Evolutionary conservation across 2,329 filamentous ascomycete genomes (phyloP).

Genomic region (Thielaviopsis ethacetica): DNA sequence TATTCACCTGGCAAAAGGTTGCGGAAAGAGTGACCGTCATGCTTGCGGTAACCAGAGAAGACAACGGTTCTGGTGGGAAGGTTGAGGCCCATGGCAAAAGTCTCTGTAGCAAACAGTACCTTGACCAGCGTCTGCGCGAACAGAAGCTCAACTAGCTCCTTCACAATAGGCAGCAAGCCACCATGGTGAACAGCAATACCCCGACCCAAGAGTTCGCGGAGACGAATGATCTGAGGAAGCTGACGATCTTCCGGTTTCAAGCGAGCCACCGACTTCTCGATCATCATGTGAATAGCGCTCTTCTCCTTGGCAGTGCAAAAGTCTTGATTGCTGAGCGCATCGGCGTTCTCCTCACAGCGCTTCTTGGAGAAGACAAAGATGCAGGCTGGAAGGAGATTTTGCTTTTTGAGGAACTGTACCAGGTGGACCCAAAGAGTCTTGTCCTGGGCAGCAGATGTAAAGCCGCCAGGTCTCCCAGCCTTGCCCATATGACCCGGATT

Average conservation of each 20-base stretch:
- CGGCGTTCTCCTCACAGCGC: conserved; percentile 90
- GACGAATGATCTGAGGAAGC: conserved; percentile 79
- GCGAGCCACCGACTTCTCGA: conserved; percentile 84
- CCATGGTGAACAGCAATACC: conserved; percentile 95
- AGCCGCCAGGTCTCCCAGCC: conserved; percentile 67
- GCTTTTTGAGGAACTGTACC: conserved; percentile 77
- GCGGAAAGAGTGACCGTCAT: conserved; percentile 82
- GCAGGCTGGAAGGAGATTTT: conserved; percentile 74
- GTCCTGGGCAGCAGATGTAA: conserved; percentile 82
- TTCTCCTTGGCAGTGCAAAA: conserved; percentile 89
- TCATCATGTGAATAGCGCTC: conserved; percentile 93
- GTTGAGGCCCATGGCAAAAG: conserved; percentile 96
- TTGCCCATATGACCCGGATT: conserved; percentile 75
- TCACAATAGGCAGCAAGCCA: conserved; percentile 86
- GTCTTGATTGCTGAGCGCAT: conserved; percentile 86
- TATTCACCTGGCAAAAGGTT: conserved; percentile 91
- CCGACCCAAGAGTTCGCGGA: conserved; percentile 69
- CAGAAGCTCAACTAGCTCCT: conserved; percentile 91
- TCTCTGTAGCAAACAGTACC: conserved; percentile 92
- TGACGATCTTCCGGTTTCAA: conserved; percentile 78
- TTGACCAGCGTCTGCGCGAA: conserved; percentile 94
- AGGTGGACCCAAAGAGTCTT: conserved; percentile 94
- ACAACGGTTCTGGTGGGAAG: conserved; percentile 90
- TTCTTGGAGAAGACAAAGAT: conserved; percentile 99
- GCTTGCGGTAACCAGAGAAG: conserved; percentile 92